Base-by-base conservation (phyloP, 768 basidiomycete species). In the Boletus sp. region DNA sequence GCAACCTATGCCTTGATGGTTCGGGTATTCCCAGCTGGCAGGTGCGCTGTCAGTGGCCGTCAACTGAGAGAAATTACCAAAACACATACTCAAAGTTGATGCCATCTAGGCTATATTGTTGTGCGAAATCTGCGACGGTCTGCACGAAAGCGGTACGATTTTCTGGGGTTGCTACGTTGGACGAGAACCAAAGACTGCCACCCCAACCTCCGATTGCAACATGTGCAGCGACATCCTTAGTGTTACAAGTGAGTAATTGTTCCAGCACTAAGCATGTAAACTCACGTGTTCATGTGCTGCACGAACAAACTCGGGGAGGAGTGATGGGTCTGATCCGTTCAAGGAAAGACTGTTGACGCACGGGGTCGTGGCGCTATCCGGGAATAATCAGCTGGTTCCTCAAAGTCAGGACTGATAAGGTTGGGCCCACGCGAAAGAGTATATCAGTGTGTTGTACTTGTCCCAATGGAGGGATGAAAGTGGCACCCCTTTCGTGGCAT, bases 1-100 rank as follows among this genome's bases (percentile, higher is more conserved):
- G 61, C 89, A 89, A 1, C 82, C 82, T 1, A 87, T 76, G 33
- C 92, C 91, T 47, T 76, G 71, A 5, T 70, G 60, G 51, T 77
- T 81, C 1, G 93, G 93, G 65, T 88, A 93, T 70, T 96, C 93
- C 92, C 93, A 95, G 63, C 90, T 93, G 49, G 38, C 14, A 50
- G 55, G 75, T 21, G 17, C n/a, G 14, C 1, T 15, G 3, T 69
- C 6, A 64, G 19, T 25, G 1, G 1, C 41, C n/a, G 19, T 19
- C 33, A 7, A 42, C 17, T 4, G 11, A 34, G 4, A 30, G 2
- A 45, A 45, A 21, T 9, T 3, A n/a, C 4, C 1, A n/a, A 10
- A 4, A 50, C n/a, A n/a, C 66, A 1, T 50, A 72, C 70, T 67
- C 65, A 34, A 72, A 68, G 21, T 62, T 80, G 46, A 88, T 68